Conservation (phyloP, 345 rosid genomes). For the Limnanthes douglasii region DNA sequence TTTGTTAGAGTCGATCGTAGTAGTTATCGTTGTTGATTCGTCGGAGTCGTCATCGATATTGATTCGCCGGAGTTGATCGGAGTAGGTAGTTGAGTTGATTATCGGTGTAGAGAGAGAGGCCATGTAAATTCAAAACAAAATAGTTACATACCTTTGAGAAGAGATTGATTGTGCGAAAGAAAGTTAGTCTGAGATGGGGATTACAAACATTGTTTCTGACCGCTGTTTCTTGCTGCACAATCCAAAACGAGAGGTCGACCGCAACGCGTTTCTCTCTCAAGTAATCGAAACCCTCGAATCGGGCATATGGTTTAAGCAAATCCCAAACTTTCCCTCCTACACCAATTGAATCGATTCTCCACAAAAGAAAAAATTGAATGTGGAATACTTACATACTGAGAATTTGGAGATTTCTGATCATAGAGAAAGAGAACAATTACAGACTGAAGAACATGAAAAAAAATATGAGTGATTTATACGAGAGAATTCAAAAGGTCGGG, state of each 20-base stretch:
- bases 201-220: slow-evolving; percentile 24
- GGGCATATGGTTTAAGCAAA: slow-evolving; percentile 47
- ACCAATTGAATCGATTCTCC: slow-evolving; percentile 37
- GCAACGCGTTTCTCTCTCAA: slow-evolving; percentile 67
- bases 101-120: no score
- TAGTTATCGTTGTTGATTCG: no score
- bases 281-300: slow-evolving; percentile 39
- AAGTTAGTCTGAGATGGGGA: slow-evolving; percentile 71
- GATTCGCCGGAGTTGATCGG: no score
- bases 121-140: no score
- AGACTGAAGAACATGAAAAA: no score
- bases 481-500: no score
- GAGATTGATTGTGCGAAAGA: slow-evolving; percentile 80
- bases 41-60: no score
- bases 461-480: no score
- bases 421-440: no score
- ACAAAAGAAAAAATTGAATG: not conserved
- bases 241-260: slow-evolving; percentile 82
- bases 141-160: slow-evolving; percentile 95
- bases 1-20: no score
- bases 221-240: slow-evolving; percentile 78
- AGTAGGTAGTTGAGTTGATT: no score
- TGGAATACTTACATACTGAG: not conserved
- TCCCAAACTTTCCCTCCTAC: slow-evolving; percentile 94
- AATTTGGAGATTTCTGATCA: no score